These are phyloP conservation scores for Suillus subalutaceus DNA, from an alignment of 768 basidiomycete genomes.

Conservation along the genomic window DNA sequence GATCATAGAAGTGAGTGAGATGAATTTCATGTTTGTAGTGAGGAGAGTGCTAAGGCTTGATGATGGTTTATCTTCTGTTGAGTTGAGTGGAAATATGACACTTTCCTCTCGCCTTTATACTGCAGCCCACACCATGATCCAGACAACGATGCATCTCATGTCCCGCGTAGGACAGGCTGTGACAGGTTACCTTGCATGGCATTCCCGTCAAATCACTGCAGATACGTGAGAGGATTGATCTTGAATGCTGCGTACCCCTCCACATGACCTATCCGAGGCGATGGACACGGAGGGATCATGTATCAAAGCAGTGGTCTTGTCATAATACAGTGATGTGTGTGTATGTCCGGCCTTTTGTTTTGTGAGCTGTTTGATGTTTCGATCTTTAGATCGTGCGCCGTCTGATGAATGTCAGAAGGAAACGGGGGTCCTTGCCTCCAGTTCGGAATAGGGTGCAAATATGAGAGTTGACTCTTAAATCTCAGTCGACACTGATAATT, in stretches of 20 bases:
- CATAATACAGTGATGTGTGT: neutral
- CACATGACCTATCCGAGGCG: slow-evolving; percentile 1
- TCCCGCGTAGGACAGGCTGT: neutral
- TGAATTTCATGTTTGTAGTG: slow-evolving; percentile 2
- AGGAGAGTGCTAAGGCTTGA: neutral
- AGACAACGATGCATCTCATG: neutral
- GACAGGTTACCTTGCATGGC: neutral
- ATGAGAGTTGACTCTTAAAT: neutral
- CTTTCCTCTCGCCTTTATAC: neutral
- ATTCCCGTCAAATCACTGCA: neutral
- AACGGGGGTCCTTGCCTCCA: neutral
- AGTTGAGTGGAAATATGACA: neutral
- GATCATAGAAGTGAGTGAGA: slow-evolving; percentile 1
- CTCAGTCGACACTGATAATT: neutral
- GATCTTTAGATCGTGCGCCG: neutral
- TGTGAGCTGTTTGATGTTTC: neutral
- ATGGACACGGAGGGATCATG: neutral
- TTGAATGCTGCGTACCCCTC: neutral
- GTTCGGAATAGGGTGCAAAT: neutral
- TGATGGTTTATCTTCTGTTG: neutral
- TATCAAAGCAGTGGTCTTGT: neutral
- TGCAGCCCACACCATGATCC: neutral
- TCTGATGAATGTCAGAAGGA: neutral
- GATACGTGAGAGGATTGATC: neutral
- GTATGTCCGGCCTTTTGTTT: neutral